Evolutionary conservation across 331 rosid species (phyloP), one percentile per base, ranked within the genome.

Genomic region (Malus hybrid): DNA sequence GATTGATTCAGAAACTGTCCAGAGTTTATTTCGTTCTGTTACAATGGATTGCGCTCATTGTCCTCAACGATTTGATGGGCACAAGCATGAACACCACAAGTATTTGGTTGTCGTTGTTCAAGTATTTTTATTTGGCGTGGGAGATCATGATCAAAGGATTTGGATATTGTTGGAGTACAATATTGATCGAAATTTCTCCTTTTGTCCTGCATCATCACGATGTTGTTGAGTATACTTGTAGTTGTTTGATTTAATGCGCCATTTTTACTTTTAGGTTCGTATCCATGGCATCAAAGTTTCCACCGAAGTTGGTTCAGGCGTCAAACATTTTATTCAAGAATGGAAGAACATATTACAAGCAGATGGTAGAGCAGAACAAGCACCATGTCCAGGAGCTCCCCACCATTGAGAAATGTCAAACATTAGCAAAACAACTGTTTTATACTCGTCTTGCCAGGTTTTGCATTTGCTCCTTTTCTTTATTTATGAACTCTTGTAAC

Each of bases 361-460:
- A 87, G 82, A 72, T 90, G 85, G 66, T 90, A 86, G 96, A 88
- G 83, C 72, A 90, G 80, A 87, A 90, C 91, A 90, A 90, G 85
- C 86, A 90, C 28, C 75, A 88, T 74, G 87, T 92, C 85, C 93
- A 90, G 86, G 92, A 87, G 13, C 97, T 92, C 73, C 86, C 93
- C 73, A 90, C 97, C 2, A 77, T 90, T 65, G 97, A 88, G 80
- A 92, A 88, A 80, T 92, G 97, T 84, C 80, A 82, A 65, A 78
- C 79, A 31, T 83, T 92, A 65, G 73, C 96, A 11, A 88, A 87
- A 56, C 93, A 92, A 65, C 83, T 92, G 84, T 69, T 92, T 19
- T 90, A 86, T 75, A 92, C 96, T 56, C 96, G 96, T 10, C 96
- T 92, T 84, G 97, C 97, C 65, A 92, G 96, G 97, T 92, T 20